phyloP scores from a whole-genome alignment of 345 rosid genomes.

The Pugionium dolabratum region DNA sequence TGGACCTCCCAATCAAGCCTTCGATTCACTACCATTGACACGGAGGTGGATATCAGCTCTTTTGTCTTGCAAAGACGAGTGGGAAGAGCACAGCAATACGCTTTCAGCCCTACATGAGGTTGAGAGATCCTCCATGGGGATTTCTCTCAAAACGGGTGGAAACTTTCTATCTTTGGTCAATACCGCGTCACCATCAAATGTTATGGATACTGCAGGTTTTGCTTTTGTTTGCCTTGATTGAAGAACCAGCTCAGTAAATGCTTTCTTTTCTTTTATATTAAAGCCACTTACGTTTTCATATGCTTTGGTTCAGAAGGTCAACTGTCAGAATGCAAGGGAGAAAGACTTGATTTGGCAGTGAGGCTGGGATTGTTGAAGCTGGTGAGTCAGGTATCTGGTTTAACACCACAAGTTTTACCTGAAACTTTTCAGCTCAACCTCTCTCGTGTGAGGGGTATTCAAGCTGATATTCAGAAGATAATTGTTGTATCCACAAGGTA shows the following conservation, averaged over 20 bases:
- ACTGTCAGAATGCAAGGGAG: conserved; percentile 69
- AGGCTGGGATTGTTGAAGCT: conserved; percentile 84
- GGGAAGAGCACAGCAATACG: conserved; percentile 68
- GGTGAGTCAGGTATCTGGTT: conserved; percentile 60
- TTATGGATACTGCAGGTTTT: conserved; percentile 46
- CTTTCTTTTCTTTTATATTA: background rate
- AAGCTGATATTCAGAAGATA: conserved; percentile 80
- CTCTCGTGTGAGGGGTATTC: conserved; percentile 66
- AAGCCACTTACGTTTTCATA: background rate
- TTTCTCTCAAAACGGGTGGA: conserved; percentile 82
- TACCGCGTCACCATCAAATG: conserved; percentile 28
- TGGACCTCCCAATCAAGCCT: conserved; percentile 57
- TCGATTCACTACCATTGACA: conserved; percentile 54
- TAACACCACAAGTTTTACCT: conserved; percentile 56
- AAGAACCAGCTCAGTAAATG: background rate
- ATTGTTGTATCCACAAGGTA: conserved; percentile 73
- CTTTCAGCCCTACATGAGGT: conserved; percentile 48
- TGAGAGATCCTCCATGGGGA: conserved; percentile 49
- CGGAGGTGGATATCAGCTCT: conserved; percentile 65
- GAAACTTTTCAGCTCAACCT: conserved; percentile 76
- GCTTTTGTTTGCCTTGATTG: conserved; percentile 21
- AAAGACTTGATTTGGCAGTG: conserved; percentile 60
- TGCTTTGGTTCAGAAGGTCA: conserved; percentile 42
- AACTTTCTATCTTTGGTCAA: conserved; percentile 43
- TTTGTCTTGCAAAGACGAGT: conserved; percentile 54